phyloP scores from a whole-genome alignment of 345 rosid species.

The Melastoma malabathricum region DNA sequence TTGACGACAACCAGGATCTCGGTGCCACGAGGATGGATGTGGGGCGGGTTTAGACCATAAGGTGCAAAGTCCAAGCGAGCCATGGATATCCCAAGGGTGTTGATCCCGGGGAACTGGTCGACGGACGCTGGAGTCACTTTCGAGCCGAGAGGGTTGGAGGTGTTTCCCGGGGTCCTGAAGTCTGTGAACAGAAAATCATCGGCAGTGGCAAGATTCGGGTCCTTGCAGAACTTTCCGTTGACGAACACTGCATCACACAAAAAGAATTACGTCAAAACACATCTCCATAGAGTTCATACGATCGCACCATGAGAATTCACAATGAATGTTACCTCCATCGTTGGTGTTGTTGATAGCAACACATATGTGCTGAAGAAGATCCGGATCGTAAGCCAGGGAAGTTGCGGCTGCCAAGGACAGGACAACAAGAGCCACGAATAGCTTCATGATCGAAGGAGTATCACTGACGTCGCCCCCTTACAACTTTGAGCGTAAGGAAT shows the following conservation, averaged over 20 bases:
- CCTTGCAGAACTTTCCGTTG: constrained; percentile 12
- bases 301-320: fast-evolving
- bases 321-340: not conserved
- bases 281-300: not conserved
- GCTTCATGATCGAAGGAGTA: not conserved
- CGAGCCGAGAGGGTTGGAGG: constrained; percentile 9
- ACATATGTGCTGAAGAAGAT: constrained; percentile 7
- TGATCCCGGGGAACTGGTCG: constrained; percentile 8
- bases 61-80: constrained; percentile 10
- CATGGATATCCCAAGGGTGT: constrained; percentile 13
- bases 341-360: not conserved
- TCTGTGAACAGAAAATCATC: constrained; percentile 8
- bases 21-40: constrained; percentile 11
- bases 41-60: constrained; percentile 12
- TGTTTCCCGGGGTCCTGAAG: constrained; percentile 8
- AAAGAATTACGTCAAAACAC: too few relatives aligned
- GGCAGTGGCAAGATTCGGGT: constrained; percentile 6
- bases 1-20: constrained; percentile 8
- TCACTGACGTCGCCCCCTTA: too few relatives aligned
- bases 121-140: constrained; percentile 3
- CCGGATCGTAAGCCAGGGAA: constrained; percentile 1
- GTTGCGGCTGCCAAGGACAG: constrained; percentile 3
- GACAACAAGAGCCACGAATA: not conserved
- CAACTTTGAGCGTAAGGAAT: too few relatives aligned
- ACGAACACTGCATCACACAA: constrained; percentile 6